phyloP scores from a whole-genome alignment of 2,329 filamentous ascomycete genomes.

The Cercospora berteroae region DNA sequence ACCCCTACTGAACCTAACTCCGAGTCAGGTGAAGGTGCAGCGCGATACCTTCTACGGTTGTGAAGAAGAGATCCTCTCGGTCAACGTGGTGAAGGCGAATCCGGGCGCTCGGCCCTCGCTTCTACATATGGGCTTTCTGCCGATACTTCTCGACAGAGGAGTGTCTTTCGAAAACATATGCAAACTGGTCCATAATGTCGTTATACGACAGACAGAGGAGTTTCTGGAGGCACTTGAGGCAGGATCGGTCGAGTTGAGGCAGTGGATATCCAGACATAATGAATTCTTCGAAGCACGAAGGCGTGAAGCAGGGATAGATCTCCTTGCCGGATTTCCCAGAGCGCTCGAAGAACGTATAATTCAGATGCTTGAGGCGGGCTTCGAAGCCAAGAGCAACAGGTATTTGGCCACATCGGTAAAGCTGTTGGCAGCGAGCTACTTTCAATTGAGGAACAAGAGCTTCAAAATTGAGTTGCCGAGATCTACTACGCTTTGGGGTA shows the following conservation, averaged over 20 bases:
- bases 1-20: conserved; percentile 52
- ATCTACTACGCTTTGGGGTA: conserved; percentile 64
- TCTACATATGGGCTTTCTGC: conserved; percentile 67
- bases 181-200: conserved; percentile 49
- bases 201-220: conserved; percentile 54
- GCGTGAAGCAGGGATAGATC: conserved; percentile 37
- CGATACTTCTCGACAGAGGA: conserved; percentile 63
- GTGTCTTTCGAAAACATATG: conserved; percentile 48
- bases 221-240: conserved; percentile 43
- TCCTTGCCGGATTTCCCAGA: conserved; percentile 50
- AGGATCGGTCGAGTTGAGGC: not conserved
- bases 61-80: conserved; percentile 45
- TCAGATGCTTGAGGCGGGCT: conserved; percentile 52
- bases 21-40: conserved; percentile 65
- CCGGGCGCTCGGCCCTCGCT: conserved; percentile 51
- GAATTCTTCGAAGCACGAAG: conserved; percentile 39
- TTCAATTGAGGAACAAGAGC: conserved; percentile 25
- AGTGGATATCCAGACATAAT: conserved; percentile 49
- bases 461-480: conserved; percentile 53
- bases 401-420: conserved; percentile 25
- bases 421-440: not conserved
- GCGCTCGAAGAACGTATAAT: conserved; percentile 53
- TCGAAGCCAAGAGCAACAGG: conserved; percentile 19
- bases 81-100: conserved; percentile 60
- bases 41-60: conserved; percentile 11